Evolutionary conservation across 2,329 filamentous ascomycete species (phyloP).

Genomic region (Aspergillus ustus): DNA sequence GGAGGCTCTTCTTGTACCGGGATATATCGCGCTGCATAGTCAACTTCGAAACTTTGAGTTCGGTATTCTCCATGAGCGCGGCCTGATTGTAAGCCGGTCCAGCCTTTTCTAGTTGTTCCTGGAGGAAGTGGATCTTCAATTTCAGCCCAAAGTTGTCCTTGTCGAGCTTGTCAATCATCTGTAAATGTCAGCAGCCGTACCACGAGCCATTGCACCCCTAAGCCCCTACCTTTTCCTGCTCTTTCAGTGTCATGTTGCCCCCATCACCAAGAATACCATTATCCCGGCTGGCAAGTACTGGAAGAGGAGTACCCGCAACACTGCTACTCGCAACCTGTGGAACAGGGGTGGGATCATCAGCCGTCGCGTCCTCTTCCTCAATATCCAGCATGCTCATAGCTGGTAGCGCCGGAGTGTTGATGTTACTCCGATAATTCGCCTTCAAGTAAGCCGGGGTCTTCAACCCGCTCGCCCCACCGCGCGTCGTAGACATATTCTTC

Average conservation of each 20-base stretch:
- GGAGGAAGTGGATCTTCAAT: slow-evolving; percentile 94
- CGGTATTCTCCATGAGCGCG: slow-evolving; percentile 91
- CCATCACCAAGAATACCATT: slow-evolving; percentile 78
- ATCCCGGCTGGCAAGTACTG: slow-evolving; percentile 66
- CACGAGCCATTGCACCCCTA: neutral
- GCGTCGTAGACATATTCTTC: slow-evolving; percentile 60
- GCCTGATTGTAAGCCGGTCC: slow-evolving; percentile 89
- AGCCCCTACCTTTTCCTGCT: slow-evolving; percentile 78
- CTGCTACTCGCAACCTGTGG: slow-evolving; percentile 80
- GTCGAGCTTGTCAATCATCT: slow-evolving; percentile 88
- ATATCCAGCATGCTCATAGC: slow-evolving; percentile 71
- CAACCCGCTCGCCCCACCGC: slow-evolving; percentile 57
- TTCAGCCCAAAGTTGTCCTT: slow-evolving; percentile 99
- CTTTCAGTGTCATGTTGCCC: slow-evolving; percentile 81
- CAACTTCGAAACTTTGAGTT: slow-evolving; percentile 89
- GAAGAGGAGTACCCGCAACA: slow-evolving; percentile 79
- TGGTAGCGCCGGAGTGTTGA: slow-evolving; percentile 76
- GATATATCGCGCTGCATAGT: slow-evolving; percentile 87
- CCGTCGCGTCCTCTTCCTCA: slow-evolving; percentile 67
- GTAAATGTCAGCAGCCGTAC: slow-evolving; percentile 20
- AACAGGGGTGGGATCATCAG: slow-evolving; percentile 72
- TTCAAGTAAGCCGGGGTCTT: slow-evolving; percentile 72
- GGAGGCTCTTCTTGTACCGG: slow-evolving; percentile 82
- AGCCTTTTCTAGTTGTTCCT: slow-evolving; percentile 84
- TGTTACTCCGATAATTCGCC: slow-evolving; percentile 66